Base-by-base conservation (phyloP, 495 filamentous ascomycete species). In the Parmelia sp. region DNA sequence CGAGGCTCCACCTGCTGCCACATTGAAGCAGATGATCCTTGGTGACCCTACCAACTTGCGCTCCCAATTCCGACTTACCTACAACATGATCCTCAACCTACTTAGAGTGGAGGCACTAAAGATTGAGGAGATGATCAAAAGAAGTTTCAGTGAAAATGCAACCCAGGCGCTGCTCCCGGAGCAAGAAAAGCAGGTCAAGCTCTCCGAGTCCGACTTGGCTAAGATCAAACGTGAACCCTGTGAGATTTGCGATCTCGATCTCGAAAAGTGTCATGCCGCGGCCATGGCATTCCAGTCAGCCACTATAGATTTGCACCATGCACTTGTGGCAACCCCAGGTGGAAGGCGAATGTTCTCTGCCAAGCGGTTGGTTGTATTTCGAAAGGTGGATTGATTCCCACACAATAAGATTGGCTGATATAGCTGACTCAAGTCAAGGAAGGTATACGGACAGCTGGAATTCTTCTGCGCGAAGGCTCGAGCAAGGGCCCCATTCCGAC, bases 51-150 rank as follows among this genome's bases (percentile, higher is more conserved):
- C 90, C 55, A 97, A 96, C 79, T 84, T 98, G 57, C 83, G 90
- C 49, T 97, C 92, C 31, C 95, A 98, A 71, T 98, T 98, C 80
- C 84, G 94, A 65, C 81, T 98, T 47, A 98, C 94, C 1, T 98
- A 98, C 79, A 97, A 96, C 74, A 98, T 98, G 94, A 98, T 98
- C 47, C 80, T 98, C 53, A 98, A 97, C 69, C 83, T 98, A 11
- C 79, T 98, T 27, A 88, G 94, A 25, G 94, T 98, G 23, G 94
- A 98, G 76, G 95, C 94, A 10, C 76, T 98, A 62, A 97, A 96
- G 77, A 97, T 98, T 68, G 94, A 98, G 74, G 94, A 98, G 75
- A 98, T 98, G 94, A 98, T 98, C 78, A 98, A 98, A 80, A 86
- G 94, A 67, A 96, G 91, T 73, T 98, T 98, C 82, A 96, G 91